Percentiles rank a stretch among this genome's conserved stretches.
Evolutionary conservation across 768 basidiomycete species (phyloP).

Genomic region (Termitomyces sp.): DNA sequence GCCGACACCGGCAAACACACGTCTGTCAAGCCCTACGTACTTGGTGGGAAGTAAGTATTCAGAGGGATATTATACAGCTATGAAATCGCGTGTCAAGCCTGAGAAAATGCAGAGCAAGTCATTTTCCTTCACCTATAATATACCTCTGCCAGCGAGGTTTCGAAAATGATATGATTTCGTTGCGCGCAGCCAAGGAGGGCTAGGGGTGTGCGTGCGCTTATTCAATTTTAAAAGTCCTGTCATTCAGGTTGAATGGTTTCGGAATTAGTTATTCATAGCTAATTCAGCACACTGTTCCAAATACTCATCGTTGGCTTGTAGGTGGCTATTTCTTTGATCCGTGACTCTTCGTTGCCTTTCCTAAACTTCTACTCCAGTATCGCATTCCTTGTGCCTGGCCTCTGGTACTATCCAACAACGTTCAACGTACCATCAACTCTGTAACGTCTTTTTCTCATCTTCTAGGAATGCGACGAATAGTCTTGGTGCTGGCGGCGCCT

Average conservation of each 20-base stretch:
- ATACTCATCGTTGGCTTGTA: conserved; percentile 12
- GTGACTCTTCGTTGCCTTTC: no score
- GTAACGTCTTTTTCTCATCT: neutral
- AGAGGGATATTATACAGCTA: neutral
- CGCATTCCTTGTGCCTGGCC: conserved; percentile 6
- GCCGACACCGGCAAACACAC: neutral
- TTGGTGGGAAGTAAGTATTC: no score
- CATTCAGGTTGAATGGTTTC: neutral
- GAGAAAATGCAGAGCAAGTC: no score
- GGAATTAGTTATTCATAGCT: no score
- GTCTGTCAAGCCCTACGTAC: neutral
- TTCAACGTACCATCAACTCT: neutral
- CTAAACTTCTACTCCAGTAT: conserved; percentile 1
- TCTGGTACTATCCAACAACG: conserved; percentile 1
- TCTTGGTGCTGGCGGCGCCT: conserved; percentile 15
- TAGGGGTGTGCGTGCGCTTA: neutral
- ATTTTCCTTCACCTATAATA: no score
- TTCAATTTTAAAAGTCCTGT: neutral
- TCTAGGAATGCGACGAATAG: conserved; percentile 15
- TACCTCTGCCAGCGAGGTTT: no score
- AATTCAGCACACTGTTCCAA: conserved; percentile 9
- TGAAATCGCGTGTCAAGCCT: neutral
- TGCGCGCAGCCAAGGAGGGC: no score
- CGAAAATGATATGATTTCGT: no score
- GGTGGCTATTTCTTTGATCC: neutral